These are phyloP conservation scores for Nicotiana knightiana DNA, from an alignment of 257 asterid species.

Conservation along the genomic window DNA sequence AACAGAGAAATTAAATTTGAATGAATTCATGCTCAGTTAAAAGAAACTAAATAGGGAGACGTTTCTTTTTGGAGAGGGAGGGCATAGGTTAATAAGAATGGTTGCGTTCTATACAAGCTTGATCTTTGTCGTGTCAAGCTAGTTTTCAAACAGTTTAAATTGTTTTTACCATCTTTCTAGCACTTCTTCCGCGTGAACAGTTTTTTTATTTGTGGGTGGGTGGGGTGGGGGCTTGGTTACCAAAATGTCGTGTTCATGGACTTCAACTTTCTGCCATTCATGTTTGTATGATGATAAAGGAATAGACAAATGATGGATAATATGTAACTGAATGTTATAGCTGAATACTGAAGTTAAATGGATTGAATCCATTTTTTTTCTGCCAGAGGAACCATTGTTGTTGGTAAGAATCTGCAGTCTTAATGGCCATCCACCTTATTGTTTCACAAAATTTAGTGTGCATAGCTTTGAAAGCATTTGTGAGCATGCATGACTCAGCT, in stretches of 20 bases:
- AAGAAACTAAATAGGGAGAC: not conserved
- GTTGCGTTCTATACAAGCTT: not conserved
- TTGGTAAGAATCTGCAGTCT: not conserved
- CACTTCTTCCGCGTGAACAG: not conserved
- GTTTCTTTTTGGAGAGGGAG: not conserved
- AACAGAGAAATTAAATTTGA: not conserved
- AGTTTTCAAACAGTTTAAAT: not conserved
- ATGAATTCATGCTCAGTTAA: not conserved
- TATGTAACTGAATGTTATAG: not conserved
- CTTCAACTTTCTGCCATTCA: not conserved
- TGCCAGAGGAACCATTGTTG: not conserved
- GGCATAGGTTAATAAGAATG: not conserved
- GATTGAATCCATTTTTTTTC: not conserved
- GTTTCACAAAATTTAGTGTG: not conserved
- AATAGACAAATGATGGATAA: not conserved
- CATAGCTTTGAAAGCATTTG: not conserved
- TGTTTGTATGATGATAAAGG: not conserved
- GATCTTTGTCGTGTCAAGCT: not conserved
- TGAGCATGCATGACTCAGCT: not conserved
- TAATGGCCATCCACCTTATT: not conserved
- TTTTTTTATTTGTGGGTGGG: not conserved
- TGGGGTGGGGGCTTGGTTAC: not conserved
- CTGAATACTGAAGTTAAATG: not conserved
- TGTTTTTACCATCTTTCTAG: not conserved
- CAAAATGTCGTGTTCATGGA: not conserved